These are phyloP conservation scores for Lignosus rhinocerotis DNA, from an alignment of 1,284 basidiomycete genomes.

Conservation along the genomic window DNA sequence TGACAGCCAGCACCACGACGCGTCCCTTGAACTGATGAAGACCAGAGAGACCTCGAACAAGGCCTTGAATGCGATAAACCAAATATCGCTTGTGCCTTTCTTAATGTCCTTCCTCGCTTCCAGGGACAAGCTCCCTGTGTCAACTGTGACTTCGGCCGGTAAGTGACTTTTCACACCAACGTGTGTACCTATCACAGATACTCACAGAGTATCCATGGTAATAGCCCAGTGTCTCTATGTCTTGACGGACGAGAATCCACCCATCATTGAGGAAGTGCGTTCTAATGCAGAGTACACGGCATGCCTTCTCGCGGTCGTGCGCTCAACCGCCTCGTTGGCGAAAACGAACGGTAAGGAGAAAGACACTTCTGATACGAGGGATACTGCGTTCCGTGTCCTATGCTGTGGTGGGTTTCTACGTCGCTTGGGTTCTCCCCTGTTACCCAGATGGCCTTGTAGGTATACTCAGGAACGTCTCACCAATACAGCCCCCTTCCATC, in stretches of 20 bases:
- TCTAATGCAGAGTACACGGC: constrained; percentile 63
- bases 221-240: constrained; percentile 89
- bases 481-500: constrained; percentile 65
- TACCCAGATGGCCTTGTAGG: constrained; percentile 43
- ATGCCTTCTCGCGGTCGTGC: constrained; percentile 72
- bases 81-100: constrained; percentile 74
- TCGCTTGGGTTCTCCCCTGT: constrained; percentile 5
- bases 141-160: constrained; percentile 81
- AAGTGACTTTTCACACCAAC: constrained; percentile 15
- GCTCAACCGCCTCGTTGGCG: constrained; percentile 34
- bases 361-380: constrained; percentile 46
- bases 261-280: constrained; percentile 64
- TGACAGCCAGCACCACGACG: constrained; percentile 2
- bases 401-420: constrained; percentile 57
- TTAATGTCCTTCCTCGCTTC: constrained; percentile 82
- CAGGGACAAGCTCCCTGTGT: constrained; percentile 63
- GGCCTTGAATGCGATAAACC: constrained; percentile 84
- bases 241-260: constrained; percentile 83
- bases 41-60: constrained; percentile 89
- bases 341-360: constrained; percentile 46
- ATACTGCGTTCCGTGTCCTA: constrained; percentile 65
- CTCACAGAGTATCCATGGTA: constrained; percentile 17
- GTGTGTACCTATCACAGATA: constrained; percentile 3
- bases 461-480: constrained; percentile 74
- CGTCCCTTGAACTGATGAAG: constrained; percentile 34